A percentile compares a stretch with the other conserved stretches of the same genome.
Evolutionary conservation across 192 early-diverging fungal genomes (phyloP).

Genomic region (Podila horticola): DNA sequence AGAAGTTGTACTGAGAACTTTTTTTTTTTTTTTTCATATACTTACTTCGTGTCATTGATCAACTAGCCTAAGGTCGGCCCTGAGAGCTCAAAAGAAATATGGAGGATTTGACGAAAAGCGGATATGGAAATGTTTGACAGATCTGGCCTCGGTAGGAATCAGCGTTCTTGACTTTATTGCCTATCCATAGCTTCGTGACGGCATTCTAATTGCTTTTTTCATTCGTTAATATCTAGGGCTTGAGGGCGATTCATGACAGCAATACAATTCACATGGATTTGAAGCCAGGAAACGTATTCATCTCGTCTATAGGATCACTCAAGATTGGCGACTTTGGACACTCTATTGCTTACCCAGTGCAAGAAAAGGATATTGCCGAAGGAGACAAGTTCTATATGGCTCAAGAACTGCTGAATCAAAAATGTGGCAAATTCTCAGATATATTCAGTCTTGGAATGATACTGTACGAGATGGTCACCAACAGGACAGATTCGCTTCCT

Average conservation of each 20-base stretch:
- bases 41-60: neutral
- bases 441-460: conserved; percentile 95
- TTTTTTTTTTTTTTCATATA: conserved; percentile 7
- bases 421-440: conserved; percentile 84
- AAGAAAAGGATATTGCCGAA: conserved; percentile 70
- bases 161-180: neutral
- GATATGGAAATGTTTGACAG: conserved; percentile 79
- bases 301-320: conserved; percentile 69
- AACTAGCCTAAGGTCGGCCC: conserved; percentile 27
- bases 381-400: conserved; percentile 96
- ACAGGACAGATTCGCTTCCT: conserved; percentile 77
- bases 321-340: conserved; percentile 95
- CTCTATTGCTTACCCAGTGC: conserved; percentile 71
- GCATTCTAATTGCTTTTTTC: neutral
- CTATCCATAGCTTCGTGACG: neutral
- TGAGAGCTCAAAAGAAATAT: conserved; percentile 38
- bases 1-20: neutral
- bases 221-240: conserved; percentile 53
- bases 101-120: conserved; percentile 63
- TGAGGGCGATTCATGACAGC: conserved; percentile 77
- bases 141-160: conserved; percentile 61
- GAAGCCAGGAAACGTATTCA: conserved; percentile 90
- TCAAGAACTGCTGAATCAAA: conserved; percentile 79
- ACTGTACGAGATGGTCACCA: conserved; percentile 86
- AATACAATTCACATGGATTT: conserved; percentile 89